phyloP scores from a whole-genome alignment of 2,329 filamentous ascomycete genomes.

The Cladophialophora exuberans region DNA sequence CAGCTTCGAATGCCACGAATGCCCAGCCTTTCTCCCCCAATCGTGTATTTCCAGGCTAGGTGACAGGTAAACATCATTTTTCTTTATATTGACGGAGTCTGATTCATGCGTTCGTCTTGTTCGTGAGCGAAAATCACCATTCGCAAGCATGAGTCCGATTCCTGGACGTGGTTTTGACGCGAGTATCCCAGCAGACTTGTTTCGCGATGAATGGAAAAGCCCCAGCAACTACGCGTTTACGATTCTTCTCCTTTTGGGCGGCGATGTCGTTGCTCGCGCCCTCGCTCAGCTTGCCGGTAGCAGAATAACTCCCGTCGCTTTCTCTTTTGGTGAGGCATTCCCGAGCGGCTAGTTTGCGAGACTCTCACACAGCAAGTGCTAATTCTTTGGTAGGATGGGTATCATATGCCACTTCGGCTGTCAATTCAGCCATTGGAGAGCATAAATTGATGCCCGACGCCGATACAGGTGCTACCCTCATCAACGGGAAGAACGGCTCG shows the following conservation, averaged over 20 bases:
- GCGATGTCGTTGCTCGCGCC: conserved; percentile 41
- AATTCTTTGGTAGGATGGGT: conserved; percentile 37
- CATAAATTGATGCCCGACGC: conserved; percentile 43
- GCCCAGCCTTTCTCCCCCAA: no score
- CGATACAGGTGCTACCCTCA: conserved; percentile 38
- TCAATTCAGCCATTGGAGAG: conserved; percentile 38
- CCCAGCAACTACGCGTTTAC: conserved; percentile 25
- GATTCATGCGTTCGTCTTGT: no score
- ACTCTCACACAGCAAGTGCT: not conserved
- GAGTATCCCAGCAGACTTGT: not conserved
- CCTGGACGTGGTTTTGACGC: conserved; percentile 10
- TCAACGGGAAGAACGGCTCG: conserved; percentile 41
- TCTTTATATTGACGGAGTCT: no score
- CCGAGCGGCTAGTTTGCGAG: no score
- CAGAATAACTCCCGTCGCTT: conserved; percentile 39
- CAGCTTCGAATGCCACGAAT: no score
- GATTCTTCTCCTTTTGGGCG: conserved; percentile 42
- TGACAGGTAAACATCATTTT: no score
- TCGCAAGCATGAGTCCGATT: not conserved
- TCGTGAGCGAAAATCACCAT: no score
- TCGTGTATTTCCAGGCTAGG: no score
- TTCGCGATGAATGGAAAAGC: conserved; percentile 15
- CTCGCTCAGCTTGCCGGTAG: conserved; percentile 37
- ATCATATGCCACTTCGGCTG: conserved; percentile 38
- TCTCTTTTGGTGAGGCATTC: conserved; percentile 38